These are phyloP conservation scores for Colletotrichum camelliae DNA, from an alignment of 2,329 filamentous ascomycete species.

Conservation along the genomic window DNA sequence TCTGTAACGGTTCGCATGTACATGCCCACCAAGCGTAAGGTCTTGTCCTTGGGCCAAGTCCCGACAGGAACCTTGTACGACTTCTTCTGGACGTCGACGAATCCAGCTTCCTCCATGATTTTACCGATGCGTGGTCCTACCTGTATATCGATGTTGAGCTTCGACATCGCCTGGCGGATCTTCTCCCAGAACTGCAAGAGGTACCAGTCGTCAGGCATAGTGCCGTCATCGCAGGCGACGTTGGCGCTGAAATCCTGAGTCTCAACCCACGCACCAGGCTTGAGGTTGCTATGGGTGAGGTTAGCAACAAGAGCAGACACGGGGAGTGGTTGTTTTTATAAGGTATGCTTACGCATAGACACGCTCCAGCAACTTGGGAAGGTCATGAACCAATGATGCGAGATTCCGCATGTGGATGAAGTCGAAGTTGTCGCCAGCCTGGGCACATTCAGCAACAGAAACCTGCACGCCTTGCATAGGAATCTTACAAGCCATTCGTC, in stretches of 20 bases:
- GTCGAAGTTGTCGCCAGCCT: not conserved
- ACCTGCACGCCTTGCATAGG: accelerated
- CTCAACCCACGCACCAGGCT: slow-evolving; percentile 50
- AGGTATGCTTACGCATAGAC: not conserved
- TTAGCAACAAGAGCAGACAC: not conserved
- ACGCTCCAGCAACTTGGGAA: not conserved
- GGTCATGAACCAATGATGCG: not conserved
- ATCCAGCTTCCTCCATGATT: slow-evolving; percentile 24
- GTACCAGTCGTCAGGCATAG: slow-evolving; percentile 26
- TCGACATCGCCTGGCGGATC: not conserved
- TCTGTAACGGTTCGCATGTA: not conserved
- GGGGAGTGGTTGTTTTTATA: not conserved
- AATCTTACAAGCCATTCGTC: not conserved
- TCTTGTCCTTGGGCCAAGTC: slow-evolving; percentile 35
- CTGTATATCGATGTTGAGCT: not conserved
- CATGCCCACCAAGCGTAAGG: slow-evolving; percentile 29
- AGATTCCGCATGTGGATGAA: not conserved
- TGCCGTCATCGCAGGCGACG: slow-evolving; percentile 38
- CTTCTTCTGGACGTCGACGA: slow-evolving; percentile 23
- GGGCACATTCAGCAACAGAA: not conserved
- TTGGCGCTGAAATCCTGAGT: slow-evolving; percentile 48
- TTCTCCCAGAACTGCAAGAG: not conserved
- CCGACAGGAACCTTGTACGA: slow-evolving; percentile 20
- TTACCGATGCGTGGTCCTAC: slow-evolving; percentile 3
- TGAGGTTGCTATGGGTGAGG: slow-evolving; percentile 24